These are phyloP conservation scores for Grifola frondosa DNA, from an alignment of 1,284 basidiomycete species.

Conservation along the genomic window DNA sequence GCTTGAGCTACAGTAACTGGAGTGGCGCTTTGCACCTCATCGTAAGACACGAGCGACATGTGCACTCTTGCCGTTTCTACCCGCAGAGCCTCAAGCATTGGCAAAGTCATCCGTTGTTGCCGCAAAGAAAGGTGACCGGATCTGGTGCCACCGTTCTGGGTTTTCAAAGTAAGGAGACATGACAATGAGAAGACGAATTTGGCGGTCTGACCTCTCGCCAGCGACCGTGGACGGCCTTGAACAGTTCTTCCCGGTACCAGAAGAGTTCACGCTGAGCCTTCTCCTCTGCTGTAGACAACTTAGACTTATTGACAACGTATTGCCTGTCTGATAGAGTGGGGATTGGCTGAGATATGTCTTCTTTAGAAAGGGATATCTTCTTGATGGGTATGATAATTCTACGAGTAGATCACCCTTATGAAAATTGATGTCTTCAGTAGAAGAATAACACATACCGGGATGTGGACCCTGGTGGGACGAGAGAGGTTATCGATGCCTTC, in stretches of 20 bases:
- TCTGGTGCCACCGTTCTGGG: slow-evolving; percentile 72
- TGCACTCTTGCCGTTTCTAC: slow-evolving; percentile 60
- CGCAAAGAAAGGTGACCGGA: slow-evolving; percentile 75
- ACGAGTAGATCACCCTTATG: slow-evolving; percentile 1
- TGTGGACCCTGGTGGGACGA: slow-evolving; percentile 83
- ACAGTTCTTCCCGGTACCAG: slow-evolving; percentile 90
- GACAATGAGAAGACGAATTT: background rate
- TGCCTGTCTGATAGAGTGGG: slow-evolving; percentile 88
- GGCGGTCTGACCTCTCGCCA: slow-evolving; percentile 77
- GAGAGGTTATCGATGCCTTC: slow-evolving; percentile 47
- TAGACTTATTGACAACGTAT: slow-evolving; percentile 83
- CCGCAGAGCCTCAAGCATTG: slow-evolving; percentile 75
- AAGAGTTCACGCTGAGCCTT: slow-evolving; percentile 75
- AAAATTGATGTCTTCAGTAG: background rate
- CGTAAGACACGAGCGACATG: slow-evolving; percentile 48
- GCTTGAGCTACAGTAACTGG: slow-evolving; percentile 22
- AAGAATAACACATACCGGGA: slow-evolving; percentile 53
- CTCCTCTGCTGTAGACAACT: slow-evolving; percentile 59
- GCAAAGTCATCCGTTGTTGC: slow-evolving; percentile 69
- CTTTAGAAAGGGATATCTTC: slow-evolving; percentile 61
- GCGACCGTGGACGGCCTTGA: slow-evolving; percentile 62
- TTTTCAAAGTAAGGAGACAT: background rate
- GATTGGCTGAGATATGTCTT: slow-evolving; percentile 64
- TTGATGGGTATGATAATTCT: slow-evolving; percentile 82
- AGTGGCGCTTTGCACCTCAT: slow-evolving; percentile 28